Percentiles rank a stretch among this genome's conserved stretches.
Evolutionary conservation across 805 yeast species (phyloP).

Genomic region (Monosporozyma aquatica): DNA sequence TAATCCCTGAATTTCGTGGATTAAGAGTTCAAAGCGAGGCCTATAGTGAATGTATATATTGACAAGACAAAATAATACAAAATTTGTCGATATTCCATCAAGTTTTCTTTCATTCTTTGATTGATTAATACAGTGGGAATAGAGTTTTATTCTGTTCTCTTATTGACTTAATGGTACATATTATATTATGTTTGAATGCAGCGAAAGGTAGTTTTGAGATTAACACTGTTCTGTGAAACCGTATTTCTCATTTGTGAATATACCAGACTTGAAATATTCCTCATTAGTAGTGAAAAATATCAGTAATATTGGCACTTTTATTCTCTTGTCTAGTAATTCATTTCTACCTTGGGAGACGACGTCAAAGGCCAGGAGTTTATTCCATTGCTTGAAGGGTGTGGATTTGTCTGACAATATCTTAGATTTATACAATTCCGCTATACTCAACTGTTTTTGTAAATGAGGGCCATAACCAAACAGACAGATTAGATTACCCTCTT

Average conservation of each 20-base stretch:
- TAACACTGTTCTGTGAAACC: slow-evolving; percentile 12
- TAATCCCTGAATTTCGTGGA: slow-evolving; percentile 31
- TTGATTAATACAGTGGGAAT: slow-evolving; percentile 2
- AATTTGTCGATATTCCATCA: slow-evolving; percentile 14
- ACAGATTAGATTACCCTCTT: slow-evolving; percentile 5
- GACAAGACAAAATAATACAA: slow-evolving; percentile 2
- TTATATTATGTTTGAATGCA: too few species aligned
- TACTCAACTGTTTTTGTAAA: slow-evolving; percentile 20
- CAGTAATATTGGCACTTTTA: slow-evolving; percentile 19
- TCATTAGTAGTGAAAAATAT: slow-evolving; percentile 5
- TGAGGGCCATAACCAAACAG: slow-evolving; percentile 23
- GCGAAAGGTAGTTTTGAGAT: not conserved
- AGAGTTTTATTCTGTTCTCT: slow-evolving; percentile 9
- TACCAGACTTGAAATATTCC: not conserved
- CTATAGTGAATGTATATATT: slow-evolving; percentile 23
- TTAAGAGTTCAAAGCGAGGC: slow-evolving; percentile 41
- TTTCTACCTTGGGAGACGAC: slow-evolving; percentile 18
- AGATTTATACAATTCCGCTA: slow-evolving; percentile 19
- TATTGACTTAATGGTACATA: slow-evolving; percentile 23
- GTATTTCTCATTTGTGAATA: slow-evolving; percentile 6
- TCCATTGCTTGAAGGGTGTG: slow-evolving; percentile 15
- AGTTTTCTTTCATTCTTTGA: slow-evolving; percentile 13
- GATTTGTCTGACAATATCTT: not conserved
- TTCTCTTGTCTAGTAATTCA: slow-evolving; percentile 19
- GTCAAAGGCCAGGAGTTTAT: slow-evolving; percentile 17